Evolutionary conservation across 2,329 filamentous ascomycete genomes (phyloP).

Genomic region (Fusarium drepaniforme): DNA sequence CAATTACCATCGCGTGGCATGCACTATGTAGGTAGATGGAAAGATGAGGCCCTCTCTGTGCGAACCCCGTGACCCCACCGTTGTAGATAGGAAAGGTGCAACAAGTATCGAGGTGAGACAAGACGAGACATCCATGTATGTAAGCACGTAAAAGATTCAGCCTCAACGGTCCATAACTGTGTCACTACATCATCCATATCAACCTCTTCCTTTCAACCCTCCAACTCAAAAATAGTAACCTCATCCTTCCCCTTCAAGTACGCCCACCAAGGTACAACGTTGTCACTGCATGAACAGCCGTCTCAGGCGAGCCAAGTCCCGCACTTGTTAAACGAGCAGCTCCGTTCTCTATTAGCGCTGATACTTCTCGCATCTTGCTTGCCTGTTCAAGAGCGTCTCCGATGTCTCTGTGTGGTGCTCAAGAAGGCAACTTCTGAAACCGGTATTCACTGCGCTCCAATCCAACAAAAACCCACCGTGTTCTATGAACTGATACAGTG

Average conservation of each 20-base stretch:
- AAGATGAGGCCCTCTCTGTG: background rate
- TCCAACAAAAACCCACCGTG: background rate
- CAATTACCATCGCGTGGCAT: background rate
- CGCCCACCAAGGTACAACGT: background rate
- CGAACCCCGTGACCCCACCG: background rate
- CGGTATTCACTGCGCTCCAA: slow-evolving; percentile 1
- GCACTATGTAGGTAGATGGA: background rate
- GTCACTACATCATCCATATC: background rate
- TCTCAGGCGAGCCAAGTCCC: background rate
- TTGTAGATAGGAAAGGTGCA: background rate
- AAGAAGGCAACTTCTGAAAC: background rate
- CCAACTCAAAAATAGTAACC: background rate
- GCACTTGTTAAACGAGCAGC: background rate
- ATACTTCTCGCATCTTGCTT: background rate
- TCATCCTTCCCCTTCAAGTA: background rate
- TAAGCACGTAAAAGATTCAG: background rate
- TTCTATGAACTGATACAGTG: background rate
- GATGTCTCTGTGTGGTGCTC: background rate
- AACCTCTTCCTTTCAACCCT: background rate
- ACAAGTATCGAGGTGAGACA: background rate
- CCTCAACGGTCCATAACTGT: background rate
- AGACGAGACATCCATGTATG: background rate
- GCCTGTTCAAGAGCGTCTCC: background rate
- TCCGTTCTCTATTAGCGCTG: background rate
- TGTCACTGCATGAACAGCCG: background rate